Conservation (phyloP, 2,329 filamentous ascomycete species). For the Verticillium nubilum region DNA sequence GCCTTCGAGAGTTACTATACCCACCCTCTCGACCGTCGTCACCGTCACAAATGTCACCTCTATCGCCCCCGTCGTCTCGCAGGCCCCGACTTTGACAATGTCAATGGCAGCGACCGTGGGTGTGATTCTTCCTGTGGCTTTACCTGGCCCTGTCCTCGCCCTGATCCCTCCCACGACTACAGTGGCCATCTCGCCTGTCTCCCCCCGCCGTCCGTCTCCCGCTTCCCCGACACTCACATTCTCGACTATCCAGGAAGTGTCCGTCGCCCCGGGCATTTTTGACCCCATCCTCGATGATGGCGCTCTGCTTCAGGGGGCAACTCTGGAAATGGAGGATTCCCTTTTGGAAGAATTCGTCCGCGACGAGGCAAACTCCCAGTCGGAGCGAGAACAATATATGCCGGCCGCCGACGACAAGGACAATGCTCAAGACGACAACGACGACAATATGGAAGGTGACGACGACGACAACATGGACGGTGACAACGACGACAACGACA, state of each 20-base stretch:
- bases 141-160: neutral
- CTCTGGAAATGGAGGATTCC: neutral
- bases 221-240: neutral
- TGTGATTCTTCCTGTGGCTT: neutral
- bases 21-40: neutral
- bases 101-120: neutral
- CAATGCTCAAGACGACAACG: neutral
- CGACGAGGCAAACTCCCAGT: neutral
- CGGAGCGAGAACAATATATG: neutral
- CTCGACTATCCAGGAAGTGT: neutral
- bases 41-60: neutral
- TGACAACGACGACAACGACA: neutral
- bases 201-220: neutral
- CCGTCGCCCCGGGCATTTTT: neutral
- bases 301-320: neutral
- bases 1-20: neutral
- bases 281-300: neutral
- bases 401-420: neutral
- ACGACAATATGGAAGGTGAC: no score
- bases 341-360: neutral
- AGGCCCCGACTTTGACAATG: neutral
- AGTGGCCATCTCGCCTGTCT: neutral
- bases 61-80: neutral
- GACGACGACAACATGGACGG: no score
- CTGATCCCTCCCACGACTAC: neutral